Conservation (phyloP, 1,284 basidiomycete genomes). For the Malassezia obtusa region DNA sequence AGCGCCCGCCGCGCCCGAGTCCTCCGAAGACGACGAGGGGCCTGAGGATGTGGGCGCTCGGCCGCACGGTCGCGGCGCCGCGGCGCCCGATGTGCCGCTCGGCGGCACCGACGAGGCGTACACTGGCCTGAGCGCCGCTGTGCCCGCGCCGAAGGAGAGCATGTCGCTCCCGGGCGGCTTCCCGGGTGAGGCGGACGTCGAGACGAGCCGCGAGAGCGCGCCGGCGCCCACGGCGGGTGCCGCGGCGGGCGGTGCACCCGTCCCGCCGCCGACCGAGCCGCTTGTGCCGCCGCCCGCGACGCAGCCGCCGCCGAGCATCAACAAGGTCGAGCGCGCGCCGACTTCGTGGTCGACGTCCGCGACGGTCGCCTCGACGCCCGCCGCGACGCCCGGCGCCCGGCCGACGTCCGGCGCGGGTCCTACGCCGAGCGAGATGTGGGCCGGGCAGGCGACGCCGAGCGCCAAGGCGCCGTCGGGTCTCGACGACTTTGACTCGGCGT, state of each 20-base stretch:
- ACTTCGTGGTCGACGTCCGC: neutral
- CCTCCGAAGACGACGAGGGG: neutral
- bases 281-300: neutral
- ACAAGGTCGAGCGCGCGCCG: neutral
- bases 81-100: neutral
- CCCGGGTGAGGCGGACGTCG: conserved; percentile 2
- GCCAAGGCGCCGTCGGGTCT: conserved; percentile 10
- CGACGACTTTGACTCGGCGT: conserved; percentile 46
- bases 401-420: neutral
- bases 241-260: too few relatives aligned
- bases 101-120: neutral
- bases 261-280: neutral
- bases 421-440: neutral
- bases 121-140: neutral
- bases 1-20: neutral
- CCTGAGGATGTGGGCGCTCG: neutral
- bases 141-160: neutral
- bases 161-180: conserved; percentile 18
- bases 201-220: neutral
- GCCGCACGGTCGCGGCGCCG: neutral
- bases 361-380: neutral
- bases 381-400: neutral
- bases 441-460: neutral
- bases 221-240: neutral
- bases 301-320: neutral